These are phyloP conservation scores for Populus simonii DNA, from an alignment of 345 rosid species.

Conservation along the genomic window DNA sequence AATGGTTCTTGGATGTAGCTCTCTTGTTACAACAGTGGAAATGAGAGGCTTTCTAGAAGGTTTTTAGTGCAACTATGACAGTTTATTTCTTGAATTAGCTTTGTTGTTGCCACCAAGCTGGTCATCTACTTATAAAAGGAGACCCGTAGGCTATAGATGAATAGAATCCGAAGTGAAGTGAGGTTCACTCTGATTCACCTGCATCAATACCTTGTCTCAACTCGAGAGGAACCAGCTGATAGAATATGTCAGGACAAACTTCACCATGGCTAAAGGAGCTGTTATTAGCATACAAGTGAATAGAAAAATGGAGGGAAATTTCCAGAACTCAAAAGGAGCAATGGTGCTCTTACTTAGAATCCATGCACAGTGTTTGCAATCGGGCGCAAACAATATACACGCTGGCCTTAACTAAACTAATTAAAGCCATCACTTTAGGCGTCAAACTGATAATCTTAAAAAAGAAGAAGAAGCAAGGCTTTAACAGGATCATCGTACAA, in stretches of 20 bases:
- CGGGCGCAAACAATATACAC: too few relatives aligned
- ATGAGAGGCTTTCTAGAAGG: not conserved
- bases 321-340: too few relatives aligned
- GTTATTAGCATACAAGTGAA: too few relatives aligned
- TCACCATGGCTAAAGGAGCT: too few relatives aligned
- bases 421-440: too few relatives aligned
- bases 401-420: too few relatives aligned
- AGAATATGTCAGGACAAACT: not conserved
- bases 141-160: not conserved
- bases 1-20: not conserved
- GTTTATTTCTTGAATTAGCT: not conserved
- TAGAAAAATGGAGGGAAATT: too few relatives aligned
- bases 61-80: not conserved
- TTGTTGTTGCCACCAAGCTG: not conserved
- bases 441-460: too few relatives aligned
- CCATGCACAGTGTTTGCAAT: too few relatives aligned
- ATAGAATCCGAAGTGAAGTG: not conserved
- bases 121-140: not conserved
- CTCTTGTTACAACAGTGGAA: not conserved
- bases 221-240: not conserved
- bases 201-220: not conserved
- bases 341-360: too few relatives aligned
- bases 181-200: not conserved
- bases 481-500: not conserved
- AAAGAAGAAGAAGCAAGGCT: not conserved